Evolutionary conservation across 768 basidiomycete genomes (phyloP).

Genomic region (Lyophyllum semitale): DNA sequence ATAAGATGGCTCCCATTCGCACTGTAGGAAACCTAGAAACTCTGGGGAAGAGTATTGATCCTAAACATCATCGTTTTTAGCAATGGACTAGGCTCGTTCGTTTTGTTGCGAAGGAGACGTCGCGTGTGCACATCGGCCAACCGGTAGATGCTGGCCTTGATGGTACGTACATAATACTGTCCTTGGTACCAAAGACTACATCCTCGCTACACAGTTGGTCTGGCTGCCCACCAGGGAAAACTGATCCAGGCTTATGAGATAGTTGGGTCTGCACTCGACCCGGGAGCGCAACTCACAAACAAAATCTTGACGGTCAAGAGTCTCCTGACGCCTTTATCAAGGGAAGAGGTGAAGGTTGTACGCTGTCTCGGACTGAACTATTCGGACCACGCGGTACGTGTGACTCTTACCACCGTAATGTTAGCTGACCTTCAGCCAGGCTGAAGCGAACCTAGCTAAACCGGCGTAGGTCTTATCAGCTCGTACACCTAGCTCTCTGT

Average conservation of each 20-base stretch:
- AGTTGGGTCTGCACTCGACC: constrained; percentile 66
- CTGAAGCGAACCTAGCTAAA: constrained; percentile 63
- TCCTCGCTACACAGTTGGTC: constrained; percentile 50
- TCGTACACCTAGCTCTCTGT: background rate
- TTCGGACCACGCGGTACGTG: constrained; percentile 73
- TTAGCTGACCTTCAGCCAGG: constrained; percentile 19
- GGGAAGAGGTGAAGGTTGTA: constrained; percentile 67
- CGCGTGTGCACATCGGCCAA: constrained; percentile 74
- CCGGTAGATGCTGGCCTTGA: constrained; percentile 70
- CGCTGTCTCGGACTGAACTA: constrained; percentile 84
- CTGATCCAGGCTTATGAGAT: constrained; percentile 74
- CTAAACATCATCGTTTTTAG: constrained; percentile 29
- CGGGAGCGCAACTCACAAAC: constrained; percentile 61
- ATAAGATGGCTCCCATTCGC: constrained; percentile 55
- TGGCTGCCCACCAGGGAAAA: constrained; percentile 51
- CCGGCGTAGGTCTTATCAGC: constrained; percentile 50
- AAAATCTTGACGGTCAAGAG: constrained; percentile 69
- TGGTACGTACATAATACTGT: constrained; percentile 36
- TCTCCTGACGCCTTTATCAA: constrained; percentile 68
- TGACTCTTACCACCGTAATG: background rate
- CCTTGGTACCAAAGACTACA: background rate
- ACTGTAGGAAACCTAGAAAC: constrained; percentile 42
- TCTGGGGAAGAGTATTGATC: background rate
- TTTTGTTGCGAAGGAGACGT: constrained; percentile 77
- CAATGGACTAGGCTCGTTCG: constrained; percentile 83